Evolutionary conservation across 2,329 filamentous ascomycete species (phyloP).

Genomic region (Myotisia sp.): DNA sequence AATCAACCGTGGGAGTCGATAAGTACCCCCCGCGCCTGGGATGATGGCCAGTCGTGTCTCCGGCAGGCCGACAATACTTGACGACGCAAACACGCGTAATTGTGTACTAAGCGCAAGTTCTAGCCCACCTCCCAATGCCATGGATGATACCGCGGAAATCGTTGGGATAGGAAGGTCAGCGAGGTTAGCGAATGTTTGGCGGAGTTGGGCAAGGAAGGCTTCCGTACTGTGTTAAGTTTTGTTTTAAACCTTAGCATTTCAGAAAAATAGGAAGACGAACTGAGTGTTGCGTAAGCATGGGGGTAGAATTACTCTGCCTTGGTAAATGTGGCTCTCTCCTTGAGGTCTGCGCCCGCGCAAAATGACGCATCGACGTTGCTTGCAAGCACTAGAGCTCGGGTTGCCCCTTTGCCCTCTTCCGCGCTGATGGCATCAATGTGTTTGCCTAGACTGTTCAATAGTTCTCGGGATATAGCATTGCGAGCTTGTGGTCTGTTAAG

Average conservation of each 20-base stretch:
- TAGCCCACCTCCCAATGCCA: conserved; percentile 82
- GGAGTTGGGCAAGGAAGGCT: conserved; percentile 63
- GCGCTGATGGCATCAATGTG: conserved; percentile 59
- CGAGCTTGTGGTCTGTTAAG: conserved; percentile 72
- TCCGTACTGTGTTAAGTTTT: conserved; percentile 45
- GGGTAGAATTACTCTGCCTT: conserved; percentile 53
- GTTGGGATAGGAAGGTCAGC: conserved; percentile 71
- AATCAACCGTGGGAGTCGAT: conserved; percentile 68
- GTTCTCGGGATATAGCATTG: conserved; percentile 74
- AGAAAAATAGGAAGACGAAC: background rate
- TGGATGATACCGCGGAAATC: conserved; percentile 70
- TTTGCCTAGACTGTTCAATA: conserved; percentile 56
- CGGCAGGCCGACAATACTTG: conserved; percentile 65
- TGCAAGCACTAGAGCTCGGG: conserved; percentile 67
- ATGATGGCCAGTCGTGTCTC: conserved; percentile 91
- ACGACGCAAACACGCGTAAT: conserved; percentile 73
- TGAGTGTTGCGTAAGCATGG: conserved; percentile 1
- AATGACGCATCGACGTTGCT: conserved; percentile 78
- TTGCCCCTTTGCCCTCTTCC: conserved; percentile 44
- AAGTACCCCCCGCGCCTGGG: conserved; percentile 85
- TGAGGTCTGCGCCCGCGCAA: conserved; percentile 88
- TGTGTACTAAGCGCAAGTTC: conserved; percentile 83
- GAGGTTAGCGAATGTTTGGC: conserved; percentile 59
- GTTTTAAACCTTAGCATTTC: background rate
- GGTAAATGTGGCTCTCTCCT: conserved; percentile 66